Percentiles rank a stretch among this genome's conserved stretches.
Conservation (phyloP, 2,329 filamentous ascomycete species). For the Sphaerulina vaccinii region DNA sequence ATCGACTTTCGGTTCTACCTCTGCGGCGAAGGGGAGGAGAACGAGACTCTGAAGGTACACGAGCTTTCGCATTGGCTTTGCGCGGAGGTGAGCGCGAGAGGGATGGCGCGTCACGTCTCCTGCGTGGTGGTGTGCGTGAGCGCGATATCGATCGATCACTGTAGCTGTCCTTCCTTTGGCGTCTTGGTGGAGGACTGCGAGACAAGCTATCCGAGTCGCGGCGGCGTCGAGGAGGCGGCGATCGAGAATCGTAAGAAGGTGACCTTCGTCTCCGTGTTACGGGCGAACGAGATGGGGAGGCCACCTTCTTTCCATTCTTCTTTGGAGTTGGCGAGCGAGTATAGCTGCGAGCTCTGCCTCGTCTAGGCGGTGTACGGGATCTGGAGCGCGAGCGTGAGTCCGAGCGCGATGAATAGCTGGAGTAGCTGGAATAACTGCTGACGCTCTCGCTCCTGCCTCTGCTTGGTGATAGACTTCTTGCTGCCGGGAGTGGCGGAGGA, state of each 20-base stretch:
- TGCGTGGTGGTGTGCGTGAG: conserved; percentile 35
- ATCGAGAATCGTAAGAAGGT: conserved; percentile 29
- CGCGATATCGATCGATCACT: conserved; percentile 20
- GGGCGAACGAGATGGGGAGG: conserved; percentile 22
- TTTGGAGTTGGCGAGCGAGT: conserved; percentile 23
- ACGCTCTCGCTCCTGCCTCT: conserved; percentile 58
- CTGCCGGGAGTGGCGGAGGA: conserved; percentile 62
- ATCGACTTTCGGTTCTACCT: conserved; percentile 27
- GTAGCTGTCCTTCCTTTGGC: conserved; percentile 26
- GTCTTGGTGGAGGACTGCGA: conserved; percentile 24
- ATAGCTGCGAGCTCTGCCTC: conserved; percentile 21
- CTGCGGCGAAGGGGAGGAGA: conserved; percentile 22
- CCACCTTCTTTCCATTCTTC: conserved; percentile 9
- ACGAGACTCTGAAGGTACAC: background rate
- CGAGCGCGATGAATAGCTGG: conserved; percentile 57
- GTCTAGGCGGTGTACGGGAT: conserved; percentile 29
- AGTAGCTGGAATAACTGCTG: conserved; percentile 80
- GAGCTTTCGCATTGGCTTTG: conserved; percentile 5
- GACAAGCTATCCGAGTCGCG: conserved; percentile 18
- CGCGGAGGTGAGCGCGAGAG: conserved; percentile 32
- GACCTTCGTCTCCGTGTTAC: conserved; percentile 24
- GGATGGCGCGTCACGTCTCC: conserved; percentile 25
- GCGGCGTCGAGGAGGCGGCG: conserved; percentile 25
- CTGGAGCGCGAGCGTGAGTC: conserved; percentile 32
- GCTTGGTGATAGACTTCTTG: conserved; percentile 51